phyloP scores from a whole-genome alignment of 192 early-diverging fungal genomes.

The Ambispora gerdemannii region DNA sequence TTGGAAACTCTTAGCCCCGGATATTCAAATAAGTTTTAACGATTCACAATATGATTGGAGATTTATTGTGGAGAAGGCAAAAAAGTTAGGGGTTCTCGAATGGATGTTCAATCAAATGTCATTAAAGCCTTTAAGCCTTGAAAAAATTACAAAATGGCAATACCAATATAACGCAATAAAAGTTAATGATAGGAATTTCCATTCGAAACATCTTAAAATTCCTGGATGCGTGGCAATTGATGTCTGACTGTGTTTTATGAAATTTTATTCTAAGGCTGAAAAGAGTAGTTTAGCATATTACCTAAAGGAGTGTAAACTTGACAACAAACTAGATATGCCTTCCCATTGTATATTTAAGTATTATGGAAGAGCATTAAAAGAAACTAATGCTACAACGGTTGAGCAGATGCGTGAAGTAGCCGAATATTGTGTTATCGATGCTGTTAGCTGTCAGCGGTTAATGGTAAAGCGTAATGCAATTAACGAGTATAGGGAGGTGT shows the following conservation, averaged over 20 bases:
- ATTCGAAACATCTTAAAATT: constrained; percentile 17
- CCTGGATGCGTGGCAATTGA: background rate
- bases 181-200: background rate
- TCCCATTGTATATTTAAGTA: background rate
- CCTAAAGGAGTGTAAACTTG: background rate
- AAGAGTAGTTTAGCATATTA: background rate
- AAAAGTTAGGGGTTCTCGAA: background rate
- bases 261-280: background rate
- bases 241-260: background rate
- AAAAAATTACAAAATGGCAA: background rate
- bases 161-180: background rate
- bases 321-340: background rate
- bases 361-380: background rate
- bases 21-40: background rate
- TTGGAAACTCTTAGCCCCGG: background rate
- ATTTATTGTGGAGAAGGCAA: background rate
- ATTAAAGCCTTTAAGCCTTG: background rate
- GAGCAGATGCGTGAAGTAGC: constrained; percentile 14
- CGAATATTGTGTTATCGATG: background rate
- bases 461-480: constrained; percentile 22
- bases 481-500: constrained; percentile 18
- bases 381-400: background rate
- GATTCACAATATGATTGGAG: background rate
- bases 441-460: constrained; percentile 10
- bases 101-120: background rate